Evolutionary conservation across 257 asterid genomes (phyloP), one percentile per base, ranked within the genome.

Genomic region (Penstemon eatonii): DNA sequence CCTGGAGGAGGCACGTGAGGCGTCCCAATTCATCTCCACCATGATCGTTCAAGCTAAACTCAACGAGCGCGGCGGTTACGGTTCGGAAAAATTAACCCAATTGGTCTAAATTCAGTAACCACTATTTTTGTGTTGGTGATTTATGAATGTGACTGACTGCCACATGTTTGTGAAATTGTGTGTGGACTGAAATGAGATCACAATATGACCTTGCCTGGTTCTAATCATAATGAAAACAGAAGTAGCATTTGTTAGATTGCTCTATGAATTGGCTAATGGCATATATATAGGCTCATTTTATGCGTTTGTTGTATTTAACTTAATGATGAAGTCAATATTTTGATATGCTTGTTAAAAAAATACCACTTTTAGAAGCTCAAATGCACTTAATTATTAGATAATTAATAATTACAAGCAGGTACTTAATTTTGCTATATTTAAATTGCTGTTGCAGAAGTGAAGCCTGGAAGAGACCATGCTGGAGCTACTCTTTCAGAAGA

Each of bases 31-130:
- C 94, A 89, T 89, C 73, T 78, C 95, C 33, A 89, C 81, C 79
- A 86, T 83, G 96, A 83, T 87, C 70, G 96, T 91, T 44, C 98
- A 89, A 76, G 98, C 96, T 72, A 89, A 87, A 84, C 92, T 88
- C 83, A 89, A 71, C 65, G 86, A 85, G 0, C 87, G 87, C 62
- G 96, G 98, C 54, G 87, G 92, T 55, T 91, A 89, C 49, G 98
- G 97, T 91, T 80, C 11, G 67, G 33, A n/a, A 39, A 3, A 3
- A 13, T 6, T 50, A 0, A 41, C 10, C 5, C 6, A 25, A 4
- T 3, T 8, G 5, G 7, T 45, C 36, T 5, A 12, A 12, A 11
- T 57, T 37, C 33, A 25, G 2, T 25, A 25, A 25, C 33, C 33
- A 25, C 33, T 25, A 25, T 5, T 4, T 45, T 36, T 1, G 7